Evolutionary conservation across 2,329 filamentous ascomycete species (phyloP).

Genomic region (Coniochaeta sp.): DNA sequence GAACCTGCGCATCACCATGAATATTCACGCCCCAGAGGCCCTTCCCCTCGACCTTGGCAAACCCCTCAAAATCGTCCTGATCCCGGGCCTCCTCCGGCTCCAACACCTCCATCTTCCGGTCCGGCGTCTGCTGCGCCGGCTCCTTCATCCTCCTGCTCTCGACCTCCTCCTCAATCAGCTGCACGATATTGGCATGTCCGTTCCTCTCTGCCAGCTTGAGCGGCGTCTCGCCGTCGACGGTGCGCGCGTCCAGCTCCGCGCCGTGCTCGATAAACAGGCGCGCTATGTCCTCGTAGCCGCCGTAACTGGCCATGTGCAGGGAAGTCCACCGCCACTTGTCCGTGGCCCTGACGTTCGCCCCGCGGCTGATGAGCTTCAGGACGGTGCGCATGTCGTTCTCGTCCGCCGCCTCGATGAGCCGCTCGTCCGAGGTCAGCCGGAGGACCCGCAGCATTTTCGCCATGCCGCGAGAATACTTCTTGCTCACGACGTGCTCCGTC

Average conservation of each 20-base stretch:
- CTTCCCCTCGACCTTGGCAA: neutral
- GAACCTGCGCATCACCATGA: neutral
- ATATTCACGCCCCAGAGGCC: neutral
- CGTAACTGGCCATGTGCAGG: constrained; percentile 19
- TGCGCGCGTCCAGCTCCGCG: constrained; percentile 16
- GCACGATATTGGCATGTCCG: constrained; percentile 17
- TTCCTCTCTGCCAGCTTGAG: constrained; percentile 16
- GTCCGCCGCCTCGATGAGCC: constrained; percentile 19
- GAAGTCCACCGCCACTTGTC: constrained; percentile 20
- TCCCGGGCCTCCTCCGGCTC: neutral
- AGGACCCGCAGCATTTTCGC: constrained; percentile 15
- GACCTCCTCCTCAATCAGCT: constrained; percentile 15
- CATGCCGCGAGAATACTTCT: constrained; percentile 1
- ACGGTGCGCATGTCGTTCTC: constrained; percentile 17
- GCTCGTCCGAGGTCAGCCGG: constrained; percentile 16
- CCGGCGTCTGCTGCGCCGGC: neutral
- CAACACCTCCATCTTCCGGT: neutral
- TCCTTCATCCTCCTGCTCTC: constrained; percentile 2
- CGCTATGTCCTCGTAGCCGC: constrained; percentile 16
- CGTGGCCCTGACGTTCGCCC: constrained; percentile 19
- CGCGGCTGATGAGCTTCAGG: constrained; percentile 15
- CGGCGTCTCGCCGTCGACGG: constrained; percentile 19
- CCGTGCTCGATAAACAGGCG: constrained; percentile 16
- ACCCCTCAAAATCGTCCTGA: neutral
- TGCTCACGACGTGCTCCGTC: constrained; percentile 4